A percentile compares a stretch with the other conserved stretches of the same genome.
Evolutionary conservation across 768 basidiomycete genomes (phyloP).

Genomic region (Lactifluus volemus): DNA sequence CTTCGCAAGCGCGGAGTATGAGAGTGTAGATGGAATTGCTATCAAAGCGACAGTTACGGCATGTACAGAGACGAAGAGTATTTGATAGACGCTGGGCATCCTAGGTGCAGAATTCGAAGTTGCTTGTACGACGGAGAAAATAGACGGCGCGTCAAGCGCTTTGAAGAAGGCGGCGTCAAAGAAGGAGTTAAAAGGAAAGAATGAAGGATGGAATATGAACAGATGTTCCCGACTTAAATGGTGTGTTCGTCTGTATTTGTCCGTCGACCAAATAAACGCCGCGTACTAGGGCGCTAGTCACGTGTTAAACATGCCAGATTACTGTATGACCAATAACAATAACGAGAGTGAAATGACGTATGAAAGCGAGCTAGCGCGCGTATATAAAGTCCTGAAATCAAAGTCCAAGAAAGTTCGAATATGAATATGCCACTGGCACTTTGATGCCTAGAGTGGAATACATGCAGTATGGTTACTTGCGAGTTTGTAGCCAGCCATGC

Average conservation of each 20-base stretch:
- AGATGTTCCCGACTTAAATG: neutral
- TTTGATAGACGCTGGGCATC: slow-evolving; percentile 32
- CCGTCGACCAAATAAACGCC: slow-evolving; percentile 13
- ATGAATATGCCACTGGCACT: neutral
- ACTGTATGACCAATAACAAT: neutral
- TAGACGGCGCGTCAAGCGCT: slow-evolving; percentile 20
- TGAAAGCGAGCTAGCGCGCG: too few species aligned
- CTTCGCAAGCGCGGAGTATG: slow-evolving; percentile 22
- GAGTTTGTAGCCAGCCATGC: slow-evolving; percentile 39
- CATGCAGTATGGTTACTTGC: slow-evolving; percentile 38
- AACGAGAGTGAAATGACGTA: too few species aligned
- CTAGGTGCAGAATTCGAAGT: neutral
- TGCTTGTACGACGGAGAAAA: slow-evolving; percentile 23
- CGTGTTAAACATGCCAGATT: neutral
- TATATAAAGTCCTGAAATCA: too few species aligned
- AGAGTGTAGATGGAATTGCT: slow-evolving; percentile 22
- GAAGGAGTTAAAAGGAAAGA: neutral
- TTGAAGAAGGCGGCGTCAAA: neutral
- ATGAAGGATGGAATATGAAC: slow-evolving; percentile 11
- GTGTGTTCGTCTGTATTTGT: slow-evolving; percentile 5
- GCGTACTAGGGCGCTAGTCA: slow-evolving; percentile 5
- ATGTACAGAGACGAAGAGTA: slow-evolving; percentile 34
- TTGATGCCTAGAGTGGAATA: slow-evolving; percentile 24
- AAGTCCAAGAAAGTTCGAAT: neutral
- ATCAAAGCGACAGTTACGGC: slow-evolving; percentile 33